Evolutionary conservation across 345 rosid species (phyloP).

Genomic region (Populus tremula): DNA sequence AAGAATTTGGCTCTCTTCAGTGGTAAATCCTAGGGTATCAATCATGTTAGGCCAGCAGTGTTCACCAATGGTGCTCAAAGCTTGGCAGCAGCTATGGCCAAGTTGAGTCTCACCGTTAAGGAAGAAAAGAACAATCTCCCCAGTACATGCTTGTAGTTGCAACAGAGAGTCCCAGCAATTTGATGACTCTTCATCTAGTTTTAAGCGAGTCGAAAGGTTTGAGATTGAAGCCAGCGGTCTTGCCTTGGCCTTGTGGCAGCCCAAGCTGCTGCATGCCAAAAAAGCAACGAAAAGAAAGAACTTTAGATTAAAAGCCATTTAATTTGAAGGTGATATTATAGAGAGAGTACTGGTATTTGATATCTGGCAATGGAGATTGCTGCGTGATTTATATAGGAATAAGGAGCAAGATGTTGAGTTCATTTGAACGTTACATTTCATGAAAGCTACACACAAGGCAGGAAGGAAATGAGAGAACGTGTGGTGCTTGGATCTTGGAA

Average conservation of each 20-base stretch:
- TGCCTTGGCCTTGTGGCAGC: no score
- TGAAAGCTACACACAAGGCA: no score
- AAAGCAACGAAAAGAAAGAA: background rate
- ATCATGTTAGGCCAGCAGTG: slow-evolving; percentile 70
- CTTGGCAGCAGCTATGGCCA: slow-evolving; percentile 62
- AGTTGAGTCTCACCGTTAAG: slow-evolving; percentile 65
- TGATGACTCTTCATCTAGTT: slow-evolving; percentile 42
- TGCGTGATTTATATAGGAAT: no score
- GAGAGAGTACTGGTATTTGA: background rate
- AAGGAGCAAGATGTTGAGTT: background rate
- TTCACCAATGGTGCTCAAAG: slow-evolving; percentile 44
- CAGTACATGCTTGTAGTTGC: slow-evolving; percentile 73
- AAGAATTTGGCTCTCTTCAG: slow-evolving; percentile 60
- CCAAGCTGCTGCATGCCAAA: background rate
- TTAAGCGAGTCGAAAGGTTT: slow-evolving; percentile 33
- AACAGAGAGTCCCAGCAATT: slow-evolving; percentile 73
- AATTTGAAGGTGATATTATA: background rate
- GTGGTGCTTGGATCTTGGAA: background rate
- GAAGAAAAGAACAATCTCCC: slow-evolving; percentile 68
- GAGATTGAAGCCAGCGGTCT: background rate
- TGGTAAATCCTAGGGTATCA: slow-evolving; percentile 55
- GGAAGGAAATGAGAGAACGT: background rate
- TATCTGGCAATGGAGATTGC: no score
- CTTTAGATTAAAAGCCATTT: background rate
- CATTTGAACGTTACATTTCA: background rate